These are phyloP conservation scores for Leptosphaerulina australis DNA, from an alignment of 2,329 filamentous ascomycete species.

Conservation along the genomic window DNA sequence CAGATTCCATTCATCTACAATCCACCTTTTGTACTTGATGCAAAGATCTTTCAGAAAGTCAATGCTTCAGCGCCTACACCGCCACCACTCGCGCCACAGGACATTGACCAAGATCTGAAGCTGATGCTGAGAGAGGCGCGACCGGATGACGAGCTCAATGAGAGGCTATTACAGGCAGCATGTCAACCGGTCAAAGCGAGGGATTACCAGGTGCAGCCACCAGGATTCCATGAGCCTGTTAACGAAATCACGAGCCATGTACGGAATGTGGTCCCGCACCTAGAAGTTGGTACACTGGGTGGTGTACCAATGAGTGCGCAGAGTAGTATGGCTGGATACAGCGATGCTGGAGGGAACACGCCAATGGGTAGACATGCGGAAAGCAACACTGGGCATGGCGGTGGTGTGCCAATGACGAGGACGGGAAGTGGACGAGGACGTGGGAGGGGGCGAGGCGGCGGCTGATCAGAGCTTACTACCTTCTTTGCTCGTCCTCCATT, in stretches of 20 bases:
- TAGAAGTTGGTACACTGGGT: constrained; percentile 41
- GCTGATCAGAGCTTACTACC: too few relatives aligned
- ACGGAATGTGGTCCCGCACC: constrained; percentile 37
- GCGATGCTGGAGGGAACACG: constrained; percentile 45
- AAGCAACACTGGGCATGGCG: constrained; percentile 31
- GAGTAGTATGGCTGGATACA: constrained; percentile 46
- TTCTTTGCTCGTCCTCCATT: too few relatives aligned
- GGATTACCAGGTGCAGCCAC: constrained; percentile 45
- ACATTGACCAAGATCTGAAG: constrained; percentile 57
- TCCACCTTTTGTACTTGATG: constrained; percentile 52
- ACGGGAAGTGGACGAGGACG: constrained; percentile 48
- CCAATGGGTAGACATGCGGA: constrained; percentile 46
- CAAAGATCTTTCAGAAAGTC: constrained; percentile 54
- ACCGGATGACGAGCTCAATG: constrained; percentile 48
- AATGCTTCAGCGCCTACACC: constrained; percentile 58
- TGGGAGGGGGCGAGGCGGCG: constrained; percentile 35
- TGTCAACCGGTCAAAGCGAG: constrained; percentile 42
- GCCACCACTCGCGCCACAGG: constrained; percentile 49
- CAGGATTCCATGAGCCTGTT: constrained; percentile 38
- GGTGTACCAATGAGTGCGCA: constrained; percentile 51
- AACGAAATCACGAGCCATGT: constrained; percentile 44
- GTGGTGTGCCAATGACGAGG: constrained; percentile 45
- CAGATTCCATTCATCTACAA: constrained; percentile 52
- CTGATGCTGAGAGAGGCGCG: constrained; percentile 52
- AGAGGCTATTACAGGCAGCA: constrained; percentile 46